phyloP scores from a whole-genome alignment of 345 rosid genomes.

The Lumnitzera littorea region DNA sequence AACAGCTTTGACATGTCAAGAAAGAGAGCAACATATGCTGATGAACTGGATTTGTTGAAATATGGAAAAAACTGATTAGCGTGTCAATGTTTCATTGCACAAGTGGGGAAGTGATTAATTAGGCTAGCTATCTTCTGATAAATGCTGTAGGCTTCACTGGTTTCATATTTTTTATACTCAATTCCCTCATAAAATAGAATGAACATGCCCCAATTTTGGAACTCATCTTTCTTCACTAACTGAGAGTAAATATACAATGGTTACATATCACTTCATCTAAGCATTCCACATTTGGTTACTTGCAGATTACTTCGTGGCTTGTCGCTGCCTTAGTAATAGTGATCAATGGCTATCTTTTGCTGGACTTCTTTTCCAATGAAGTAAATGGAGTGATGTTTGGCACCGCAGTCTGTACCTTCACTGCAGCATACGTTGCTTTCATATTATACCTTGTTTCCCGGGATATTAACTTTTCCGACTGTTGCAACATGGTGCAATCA shows the following conservation, averaged over 20 bases:
- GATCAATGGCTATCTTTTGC: conserved; percentile 74
- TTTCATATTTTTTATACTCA: too few species aligned
- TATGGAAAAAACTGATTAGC: too few species aligned
- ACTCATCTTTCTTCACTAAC: not conserved
- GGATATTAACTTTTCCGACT: conserved; percentile 21
- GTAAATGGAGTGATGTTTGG: conserved; percentile 61
- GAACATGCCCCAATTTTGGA: too few species aligned
- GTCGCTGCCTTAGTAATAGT: conserved; percentile 75
- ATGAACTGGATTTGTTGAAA: too few species aligned
- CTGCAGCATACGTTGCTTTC: conserved; percentile 61
- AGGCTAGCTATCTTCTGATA: too few species aligned
- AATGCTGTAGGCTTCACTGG: too few species aligned
- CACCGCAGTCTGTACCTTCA: conserved; percentile 34
- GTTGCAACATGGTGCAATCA: too few species aligned
- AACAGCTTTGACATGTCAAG: too few species aligned
- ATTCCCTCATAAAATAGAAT: too few species aligned
- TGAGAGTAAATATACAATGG: not conserved
- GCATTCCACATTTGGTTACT: not conserved
- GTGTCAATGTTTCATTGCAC: too few species aligned
- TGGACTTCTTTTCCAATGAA: conserved; percentile 76
- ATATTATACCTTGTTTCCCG: conserved; percentile 58
- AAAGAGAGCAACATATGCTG: too few species aligned
- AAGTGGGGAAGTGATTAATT: too few species aligned
- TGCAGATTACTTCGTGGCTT: conserved; percentile 79
- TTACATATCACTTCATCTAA: not conserved